phyloP scores from a whole-genome alignment of 371 early-diverging fungal species.

The Zychaea mexicana region DNA sequence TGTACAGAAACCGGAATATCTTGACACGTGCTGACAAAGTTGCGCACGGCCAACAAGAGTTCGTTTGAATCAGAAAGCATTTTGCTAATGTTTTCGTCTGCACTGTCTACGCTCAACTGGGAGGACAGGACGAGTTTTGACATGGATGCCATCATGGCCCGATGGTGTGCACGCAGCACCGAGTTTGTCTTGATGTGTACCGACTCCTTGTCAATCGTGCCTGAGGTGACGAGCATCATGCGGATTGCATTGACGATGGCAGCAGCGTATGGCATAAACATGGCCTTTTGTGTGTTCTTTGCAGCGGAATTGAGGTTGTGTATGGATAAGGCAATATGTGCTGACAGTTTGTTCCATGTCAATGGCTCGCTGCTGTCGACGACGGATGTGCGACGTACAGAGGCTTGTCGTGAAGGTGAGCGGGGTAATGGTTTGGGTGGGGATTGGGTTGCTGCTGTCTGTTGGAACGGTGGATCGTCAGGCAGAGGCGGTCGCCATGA shows the following conservation, averaged over 20 bases:
- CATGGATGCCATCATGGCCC: constrained; percentile 77
- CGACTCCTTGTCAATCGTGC: constrained; percentile 72
- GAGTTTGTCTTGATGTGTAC: constrained; percentile 63
- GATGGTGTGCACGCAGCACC: constrained; percentile 74
- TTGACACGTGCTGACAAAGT: constrained; percentile 80
- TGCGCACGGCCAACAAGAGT: constrained; percentile 72
- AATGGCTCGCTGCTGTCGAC: constrained; percentile 20
- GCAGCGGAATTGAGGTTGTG: constrained; percentile 44
- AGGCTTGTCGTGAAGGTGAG: constrained; percentile 21
- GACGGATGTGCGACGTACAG: constrained; percentile 20
- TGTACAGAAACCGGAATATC: constrained; percentile 63
- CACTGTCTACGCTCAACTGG: constrained; percentile 75
- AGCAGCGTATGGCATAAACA: constrained; percentile 54
- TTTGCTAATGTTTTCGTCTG: constrained; percentile 27
- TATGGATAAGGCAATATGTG: constrained; percentile 54
- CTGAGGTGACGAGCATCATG: constrained; percentile 81
- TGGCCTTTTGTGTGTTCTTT: constrained; percentile 41
- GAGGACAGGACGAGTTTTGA: constrained; percentile 84
- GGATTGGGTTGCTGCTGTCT: background rate
- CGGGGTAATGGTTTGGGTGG: constrained; percentile 21
- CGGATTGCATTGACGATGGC: constrained; percentile 78
- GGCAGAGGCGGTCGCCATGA: constrained; percentile 10
- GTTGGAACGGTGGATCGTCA: constrained; percentile 1
- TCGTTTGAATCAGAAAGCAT: constrained; percentile 50
- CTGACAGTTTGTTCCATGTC: constrained; percentile 48